Base-by-base conservation (phyloP, 352 stramenopile genomes). In the Phytophthora pisi region DNA sequence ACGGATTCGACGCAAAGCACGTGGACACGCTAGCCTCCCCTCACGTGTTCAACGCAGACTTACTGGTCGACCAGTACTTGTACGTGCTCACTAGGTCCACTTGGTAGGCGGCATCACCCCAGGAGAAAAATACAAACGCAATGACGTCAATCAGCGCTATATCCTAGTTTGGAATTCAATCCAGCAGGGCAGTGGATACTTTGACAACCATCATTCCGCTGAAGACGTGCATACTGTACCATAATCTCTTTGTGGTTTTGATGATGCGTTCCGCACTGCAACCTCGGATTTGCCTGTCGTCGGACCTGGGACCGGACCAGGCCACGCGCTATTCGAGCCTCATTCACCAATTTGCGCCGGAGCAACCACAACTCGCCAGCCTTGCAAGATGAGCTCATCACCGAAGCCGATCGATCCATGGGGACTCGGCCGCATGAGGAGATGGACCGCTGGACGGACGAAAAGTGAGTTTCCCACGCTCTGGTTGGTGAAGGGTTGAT, bases 21-120 rank as follows among this genome's bases (percentile, higher is more conserved):
- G 34, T 87, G n/a, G 64, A 79, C 42, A 85, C 77, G 3, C 50
- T 83, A 26, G 53, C 69, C 0, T 80, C 74, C 5, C 76, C 77
- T 0, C 76, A 84, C 38, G 45, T 87, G 5, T 85, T 84, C 45
- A 85, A 77, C 43, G 53, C 68, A 15, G 57, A 77, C 31, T 74
- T 64, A 43, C 63, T 78, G n/a, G 78, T 85, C 5, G 64, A 78
- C 10, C 74, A 87, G 54, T 87, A 80, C 43, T 36, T 87, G 30
- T 84, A 85, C 53, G 42, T 74, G 11, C 66, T 87, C 38, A 82
- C 64, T 4, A 76, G 78, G 59, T 61, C 56, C 15, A 50, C 8
- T 23, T 23, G 0, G 36, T 52, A 52, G 46, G 31, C 7, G 2
- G 2, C 43, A 24, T 49, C 42, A 18, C 4, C 38, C 13, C 38